Base-by-base conservation (phyloP, 2,329 filamentous ascomycete genomes). In the Aspergillus pseudoglaucus region DNA sequence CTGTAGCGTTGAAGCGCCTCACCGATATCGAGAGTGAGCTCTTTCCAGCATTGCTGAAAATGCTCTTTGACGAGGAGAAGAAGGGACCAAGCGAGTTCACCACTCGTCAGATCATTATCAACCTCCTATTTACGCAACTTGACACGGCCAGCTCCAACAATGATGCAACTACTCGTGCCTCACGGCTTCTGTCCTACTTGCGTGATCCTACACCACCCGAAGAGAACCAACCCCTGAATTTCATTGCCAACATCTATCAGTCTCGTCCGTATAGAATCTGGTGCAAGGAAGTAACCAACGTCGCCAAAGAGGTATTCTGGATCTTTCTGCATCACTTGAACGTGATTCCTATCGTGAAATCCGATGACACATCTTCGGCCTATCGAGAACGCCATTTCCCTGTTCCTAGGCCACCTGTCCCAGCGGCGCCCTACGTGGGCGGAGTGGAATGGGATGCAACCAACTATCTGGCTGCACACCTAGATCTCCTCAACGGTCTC, bases 381-480 rank as follows among this genome's bases (percentile, higher is more conserved):
- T 71, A 67, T 48, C 61, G 66, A 23, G 69, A 76, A 76, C 42
- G 87, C 81, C 74, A 87, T 68, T 97, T 96, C 64, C 91, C 93
- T 0, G 81, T 84, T 42, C 87, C 90, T 57, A 83, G 90, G 0
- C 87, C 90, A 3, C 93, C 93, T 0, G 90, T 97, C 1, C 89
- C 91, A 22, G 91, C 93, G 14, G 91, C 91, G 4, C 91, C 91
- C 1, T 97, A 97, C 63, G 90, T 97, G 38, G 93, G 93, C 43
- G 91, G 93, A 46, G 93, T 97, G 8, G 93, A 98, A 69, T 97
- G 93, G 93, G 93, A 97, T 64, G 93, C 93, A 2, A 97, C 93
- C 8, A 96, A 95, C 68, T 97, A 97, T 65, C 77, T 97, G 9
- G 89, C 91, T 15, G 88, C 87, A 0, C 91, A 98, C 62, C 78